Evolutionary conservation across 352 stramenopile genomes (phyloP).

Genomic region (Aphanomyces stellatus): DNA sequence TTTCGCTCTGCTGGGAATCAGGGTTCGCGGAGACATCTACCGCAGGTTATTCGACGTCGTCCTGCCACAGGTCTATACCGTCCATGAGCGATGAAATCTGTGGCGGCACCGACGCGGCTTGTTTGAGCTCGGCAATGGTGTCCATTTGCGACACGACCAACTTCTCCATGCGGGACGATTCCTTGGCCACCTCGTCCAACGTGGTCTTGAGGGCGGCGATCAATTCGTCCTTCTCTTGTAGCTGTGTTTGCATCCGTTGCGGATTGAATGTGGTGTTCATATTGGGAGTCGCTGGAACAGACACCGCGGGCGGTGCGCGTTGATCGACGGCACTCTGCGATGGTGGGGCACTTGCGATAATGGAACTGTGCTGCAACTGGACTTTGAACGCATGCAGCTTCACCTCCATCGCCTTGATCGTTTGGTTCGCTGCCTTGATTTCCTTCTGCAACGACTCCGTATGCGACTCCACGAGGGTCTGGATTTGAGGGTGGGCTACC

Average conservation of each 20-base stretch:
- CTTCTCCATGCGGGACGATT: slow-evolving; percentile 40
- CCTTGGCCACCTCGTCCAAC: slow-evolving; percentile 28
- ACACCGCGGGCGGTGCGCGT: neutral
- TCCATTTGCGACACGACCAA: slow-evolving; percentile 28
- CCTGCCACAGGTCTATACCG: neutral
- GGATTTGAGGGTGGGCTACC: neutral
- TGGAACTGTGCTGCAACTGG: slow-evolving; percentile 15
- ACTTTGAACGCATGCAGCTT: slow-evolving; percentile 26
- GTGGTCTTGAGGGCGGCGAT: slow-evolving; percentile 28
- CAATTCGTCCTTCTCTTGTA: slow-evolving; percentile 42
- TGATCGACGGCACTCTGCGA: neutral
- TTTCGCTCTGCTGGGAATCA: slow-evolving; percentile 25
- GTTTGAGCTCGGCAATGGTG: slow-evolving; percentile 37
- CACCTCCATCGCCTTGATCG: slow-evolving; percentile 23
- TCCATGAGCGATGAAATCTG: neutral
- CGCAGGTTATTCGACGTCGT: neutral
- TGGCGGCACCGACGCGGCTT: neutral
- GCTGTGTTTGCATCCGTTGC: slow-evolving; percentile 19
- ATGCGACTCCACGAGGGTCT: neutral
- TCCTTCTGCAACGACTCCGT: slow-evolving; percentile 19
- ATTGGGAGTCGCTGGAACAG: neutral
- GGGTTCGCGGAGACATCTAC: slow-evolving; percentile 1
- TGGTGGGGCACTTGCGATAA: neutral
- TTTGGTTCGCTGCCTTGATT: slow-evolving; percentile 20
- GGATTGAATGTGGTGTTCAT: neutral